Conservation (phyloP, 2,329 filamentous ascomycete species). For the Sporothrix schenckii region DNA sequence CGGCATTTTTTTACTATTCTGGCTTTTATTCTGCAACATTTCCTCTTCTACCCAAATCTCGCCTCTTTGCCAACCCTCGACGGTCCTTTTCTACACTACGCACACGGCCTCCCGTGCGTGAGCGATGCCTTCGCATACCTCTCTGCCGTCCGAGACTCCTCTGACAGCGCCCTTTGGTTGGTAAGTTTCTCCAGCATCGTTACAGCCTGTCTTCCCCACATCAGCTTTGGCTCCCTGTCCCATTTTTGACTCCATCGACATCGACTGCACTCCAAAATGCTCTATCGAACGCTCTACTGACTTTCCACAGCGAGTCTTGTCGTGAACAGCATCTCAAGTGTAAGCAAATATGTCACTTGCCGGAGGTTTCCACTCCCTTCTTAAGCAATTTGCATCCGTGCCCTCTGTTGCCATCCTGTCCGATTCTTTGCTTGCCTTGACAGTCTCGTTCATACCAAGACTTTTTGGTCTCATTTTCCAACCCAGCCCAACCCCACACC, state of each 20-base stretch:
- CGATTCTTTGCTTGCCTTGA: not conserved
- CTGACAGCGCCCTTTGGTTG: slow-evolving; percentile 31
- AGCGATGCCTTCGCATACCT: slow-evolving; percentile 17
- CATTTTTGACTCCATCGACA: slow-evolving; percentile 7
- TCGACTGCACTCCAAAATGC: not conserved
- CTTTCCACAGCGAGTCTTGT: slow-evolving; percentile 48
- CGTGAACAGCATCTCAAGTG: slow-evolving; percentile 54
- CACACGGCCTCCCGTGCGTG: not conserved
- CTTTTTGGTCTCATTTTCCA: not conserved
- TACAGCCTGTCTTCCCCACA: not conserved
- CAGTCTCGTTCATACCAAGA: not conserved
- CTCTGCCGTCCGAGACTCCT: slow-evolving; percentile 3
- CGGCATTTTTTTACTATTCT: slow-evolving; percentile 24
- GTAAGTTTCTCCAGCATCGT: not conserved
- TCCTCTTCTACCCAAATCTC: not conserved
- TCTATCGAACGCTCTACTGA: not conserved
- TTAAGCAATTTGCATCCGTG: not conserved
- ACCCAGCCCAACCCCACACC: not conserved
- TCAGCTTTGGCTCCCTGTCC: not conserved
- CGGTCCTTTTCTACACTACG: too few species aligned
- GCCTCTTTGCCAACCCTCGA: not conserved
- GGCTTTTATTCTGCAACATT: not conserved
- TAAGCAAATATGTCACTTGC: slow-evolving; percentile 37
- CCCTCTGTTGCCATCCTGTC: not conserved
- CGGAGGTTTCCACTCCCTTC: not conserved